Evolutionary conservation across 768 basidiomycete genomes (phyloP), one percentile per base, ranked within the genome.

Genomic region (Sarcomyxa edulis): DNA sequence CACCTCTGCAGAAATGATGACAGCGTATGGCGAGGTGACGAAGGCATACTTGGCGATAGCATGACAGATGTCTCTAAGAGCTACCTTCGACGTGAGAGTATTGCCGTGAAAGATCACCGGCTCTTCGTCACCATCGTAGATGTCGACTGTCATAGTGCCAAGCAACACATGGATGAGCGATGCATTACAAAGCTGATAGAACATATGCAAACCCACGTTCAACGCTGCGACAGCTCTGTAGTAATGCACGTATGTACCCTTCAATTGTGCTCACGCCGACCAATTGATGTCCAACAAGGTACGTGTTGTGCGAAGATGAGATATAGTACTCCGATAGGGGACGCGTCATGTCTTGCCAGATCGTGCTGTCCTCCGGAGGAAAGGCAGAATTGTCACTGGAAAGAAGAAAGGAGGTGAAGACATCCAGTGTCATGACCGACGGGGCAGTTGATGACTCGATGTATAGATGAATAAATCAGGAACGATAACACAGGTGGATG

Each of bases 1-100:
- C 1, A 94, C 74, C 62, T 98, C 94, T 9, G 92, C 88, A 2
- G 91, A 94, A 39, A 98, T 84, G 52, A 98, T 79, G 53, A 98
- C 68, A 1, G 94, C 94, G 52, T 92, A 96, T 0, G 89, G 88
- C 1, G 90, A 94, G 1, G 85, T 75, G 28, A 86, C 78, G 52
- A 97, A 97, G 0, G 84, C 93, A 53, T 97, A 97, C 60, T 86
- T 87, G 15, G 70, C 68, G 53, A 97, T 86, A 1, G 92, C 92
- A 28, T 74, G 64, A 54, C 90, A 89, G 32, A 91, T 76, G 35
- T 89, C 87, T 5, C 88, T 78, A 3, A 87, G 69, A 0, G 88
- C 64, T 3, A 96, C 80, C 48, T 87, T 89, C 24, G 81, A 76
- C 0, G 93, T 96, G 30, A 95, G 65, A 0, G 93, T 94, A 40